Evolutionary conservation across 2,329 filamentous ascomycete species (phyloP).

Genomic region (Diaporthe ampelina): DNA sequence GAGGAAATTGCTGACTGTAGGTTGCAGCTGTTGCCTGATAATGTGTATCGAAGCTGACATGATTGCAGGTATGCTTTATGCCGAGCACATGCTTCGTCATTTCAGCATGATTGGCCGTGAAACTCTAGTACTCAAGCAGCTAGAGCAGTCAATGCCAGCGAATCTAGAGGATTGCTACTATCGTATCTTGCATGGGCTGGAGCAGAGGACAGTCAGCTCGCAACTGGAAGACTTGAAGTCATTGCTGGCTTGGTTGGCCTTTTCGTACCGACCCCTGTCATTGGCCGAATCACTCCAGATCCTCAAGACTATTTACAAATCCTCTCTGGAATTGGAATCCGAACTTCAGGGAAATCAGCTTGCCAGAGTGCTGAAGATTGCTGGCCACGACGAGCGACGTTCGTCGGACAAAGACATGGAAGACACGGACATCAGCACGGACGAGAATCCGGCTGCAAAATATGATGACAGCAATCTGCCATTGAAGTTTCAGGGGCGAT

Average conservation of each 20-base stretch:
- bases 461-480: constrained; percentile 1
- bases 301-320: not conserved
- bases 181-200: not conserved
- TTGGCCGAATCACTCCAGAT: constrained; percentile 5
- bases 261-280: not conserved
- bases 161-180: constrained; percentile 6
- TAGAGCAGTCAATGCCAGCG: constrained; percentile 6
- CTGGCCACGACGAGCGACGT: not conserved
- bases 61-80: constrained; percentile 32
- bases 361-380: constrained; percentile 4
- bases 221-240: not conserved
- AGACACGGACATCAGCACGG: not conserved
- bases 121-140: constrained; percentile 32
- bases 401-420: not conserved
- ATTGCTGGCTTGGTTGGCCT: constrained; percentile 5
- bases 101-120: constrained; percentile 34
- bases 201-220: not conserved
- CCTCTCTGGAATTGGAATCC: not conserved
- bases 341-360: constrained; percentile 13
- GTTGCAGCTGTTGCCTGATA: not conserved
- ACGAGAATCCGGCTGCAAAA: not conserved
- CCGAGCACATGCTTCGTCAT: constrained; percentile 34
- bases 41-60: not conserved
- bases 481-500: not conserved
- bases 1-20: constrained; percentile 28